These are phyloP conservation scores for Tylopilus intermedius DNA, from an alignment of 768 basidiomycete genomes.

Conservation along the genomic window DNA sequence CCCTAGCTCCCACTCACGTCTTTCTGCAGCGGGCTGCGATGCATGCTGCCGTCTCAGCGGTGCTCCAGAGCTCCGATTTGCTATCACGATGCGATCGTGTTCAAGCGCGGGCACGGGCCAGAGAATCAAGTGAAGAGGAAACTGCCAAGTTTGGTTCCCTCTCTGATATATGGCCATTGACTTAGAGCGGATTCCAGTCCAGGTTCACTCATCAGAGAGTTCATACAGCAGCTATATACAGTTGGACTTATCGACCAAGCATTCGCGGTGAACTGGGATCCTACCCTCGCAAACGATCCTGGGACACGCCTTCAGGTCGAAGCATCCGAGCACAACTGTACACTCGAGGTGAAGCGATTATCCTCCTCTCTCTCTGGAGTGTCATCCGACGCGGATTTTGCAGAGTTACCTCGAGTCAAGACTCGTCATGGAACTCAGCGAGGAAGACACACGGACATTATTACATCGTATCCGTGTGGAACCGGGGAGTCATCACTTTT, in stretches of 20 bases:
- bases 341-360: slow-evolving; percentile 46
- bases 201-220: slow-evolving; percentile 24
- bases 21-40: slow-evolving; percentile 36
- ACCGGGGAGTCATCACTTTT: slow-evolving; percentile 49
- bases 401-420: slow-evolving; percentile 51
- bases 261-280: slow-evolving; percentile 49
- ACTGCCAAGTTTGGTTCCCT: slow-evolving; percentile 10
- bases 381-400: slow-evolving; percentile 5
- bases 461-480: slow-evolving; percentile 49
- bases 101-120: slow-evolving; percentile 31
- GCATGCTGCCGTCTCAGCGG: slow-evolving; percentile 45
- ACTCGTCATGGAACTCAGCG: slow-evolving; percentile 45
- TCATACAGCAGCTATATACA: slow-evolving; percentile 49
- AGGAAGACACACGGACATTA: slow-evolving; percentile 34
- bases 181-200: slow-evolving; percentile 19
- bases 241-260: slow-evolving; percentile 51
- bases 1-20: slow-evolving; percentile 6
- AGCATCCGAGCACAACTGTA: slow-evolving; percentile 54
- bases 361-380: background rate
- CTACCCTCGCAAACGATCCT: slow-evolving; percentile 44
- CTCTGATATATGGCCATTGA: background rate
- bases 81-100: slow-evolving; percentile 50
- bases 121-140: slow-evolving; percentile 23
- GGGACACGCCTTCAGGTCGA: slow-evolving; percentile 50
- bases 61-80: slow-evolving; percentile 51